Conservation (phyloP, 768 basidiomycete species). For the Heimioporus sp. region DNA sequence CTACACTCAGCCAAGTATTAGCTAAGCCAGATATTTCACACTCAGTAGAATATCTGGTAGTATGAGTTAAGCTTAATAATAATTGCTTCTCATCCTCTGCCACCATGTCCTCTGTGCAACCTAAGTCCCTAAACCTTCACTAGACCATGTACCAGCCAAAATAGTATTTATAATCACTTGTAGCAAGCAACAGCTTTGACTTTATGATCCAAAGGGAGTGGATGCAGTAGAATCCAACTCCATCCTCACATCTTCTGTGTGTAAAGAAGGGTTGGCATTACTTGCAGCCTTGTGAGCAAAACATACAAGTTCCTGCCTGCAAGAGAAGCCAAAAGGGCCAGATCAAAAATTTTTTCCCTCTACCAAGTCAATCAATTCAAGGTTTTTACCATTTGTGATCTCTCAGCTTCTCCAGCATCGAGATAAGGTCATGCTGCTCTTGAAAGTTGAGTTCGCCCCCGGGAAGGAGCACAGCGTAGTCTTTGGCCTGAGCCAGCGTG, state of each 20-base stretch:
- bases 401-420: slow-evolving; percentile 61
- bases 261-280: slow-evolving; percentile 28
- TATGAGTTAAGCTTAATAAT: too few species aligned
- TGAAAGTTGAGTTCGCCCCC: slow-evolving; percentile 69
- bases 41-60: too few species aligned
- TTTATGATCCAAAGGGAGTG: slow-evolving; percentile 49
- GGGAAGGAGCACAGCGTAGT: slow-evolving; percentile 54
- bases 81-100: too few species aligned
- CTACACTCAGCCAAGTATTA: too few species aligned
- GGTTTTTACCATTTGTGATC: slow-evolving; percentile 50
- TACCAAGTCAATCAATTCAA: too few species aligned
- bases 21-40: too few species aligned
- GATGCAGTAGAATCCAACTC: slow-evolving; percentile 77
- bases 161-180: too few species aligned
- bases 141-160: too few species aligned
- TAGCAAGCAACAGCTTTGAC: too few species aligned
- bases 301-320: slow-evolving; percentile 52
- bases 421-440: slow-evolving; percentile 71
- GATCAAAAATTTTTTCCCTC: neutral
- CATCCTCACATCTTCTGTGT: slow-evolving; percentile 42
- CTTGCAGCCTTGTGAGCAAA: slow-evolving; percentile 47
- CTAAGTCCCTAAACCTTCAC: too few species aligned
- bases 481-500: slow-evolving; percentile 55
- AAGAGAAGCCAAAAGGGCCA: neutral
- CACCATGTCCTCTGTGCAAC: too few species aligned